Base-by-base conservation (phyloP, 352 stramenopile genomes). In the Chrysophaeum taylorii region DNA sequence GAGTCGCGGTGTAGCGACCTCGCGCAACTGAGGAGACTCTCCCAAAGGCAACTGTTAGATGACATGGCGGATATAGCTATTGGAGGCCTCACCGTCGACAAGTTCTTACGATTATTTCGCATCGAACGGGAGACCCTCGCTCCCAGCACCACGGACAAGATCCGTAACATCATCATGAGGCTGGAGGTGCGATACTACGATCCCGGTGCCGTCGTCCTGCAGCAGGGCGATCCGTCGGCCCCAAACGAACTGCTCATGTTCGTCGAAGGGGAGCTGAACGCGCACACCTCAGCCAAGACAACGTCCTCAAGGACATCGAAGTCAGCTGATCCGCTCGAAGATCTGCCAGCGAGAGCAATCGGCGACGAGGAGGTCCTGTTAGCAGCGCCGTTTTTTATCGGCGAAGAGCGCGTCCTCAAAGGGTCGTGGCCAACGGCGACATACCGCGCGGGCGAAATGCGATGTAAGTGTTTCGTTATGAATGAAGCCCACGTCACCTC, bases 321-420 rank as follows among this genome's bases (percentile, higher is more conserved):
- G 41, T 12, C 41, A 21, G 14, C 14, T 48, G 12, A 12, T 48
- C 21, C 41, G 41, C 41, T 31, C n/a, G 31, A 54, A 54, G 23
- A 25, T 9, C n/a, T 9, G 12, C 12, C 23, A 4, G 5, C 12
- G 45, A 4, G 45, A 4, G 18, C 7, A 7, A 7, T 7, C 5
- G 7, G 12, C 45, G 52, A 63, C 52, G 52, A 39, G 7, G 9
- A 12, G 29, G 18, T 45, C 14, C 5, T 66, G 4, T 33, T n/a
- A n/a, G n/a, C 31, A 7, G 57, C 57, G 33, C 57, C 57, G 2
- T 66, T 66, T n/a, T 66, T 66, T 36, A 18, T 66, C 31, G 36
- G 36, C 35, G 57, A 66, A n/a, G 31, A 27, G 18, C 33, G 31
- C 2, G 36, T 66, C 2, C 35, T 66, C 7, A 16, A 25, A 31